Base-by-base conservation (phyloP, 2,329 filamentous ascomycete genomes). In the Parastagonospora nodorum region DNA sequence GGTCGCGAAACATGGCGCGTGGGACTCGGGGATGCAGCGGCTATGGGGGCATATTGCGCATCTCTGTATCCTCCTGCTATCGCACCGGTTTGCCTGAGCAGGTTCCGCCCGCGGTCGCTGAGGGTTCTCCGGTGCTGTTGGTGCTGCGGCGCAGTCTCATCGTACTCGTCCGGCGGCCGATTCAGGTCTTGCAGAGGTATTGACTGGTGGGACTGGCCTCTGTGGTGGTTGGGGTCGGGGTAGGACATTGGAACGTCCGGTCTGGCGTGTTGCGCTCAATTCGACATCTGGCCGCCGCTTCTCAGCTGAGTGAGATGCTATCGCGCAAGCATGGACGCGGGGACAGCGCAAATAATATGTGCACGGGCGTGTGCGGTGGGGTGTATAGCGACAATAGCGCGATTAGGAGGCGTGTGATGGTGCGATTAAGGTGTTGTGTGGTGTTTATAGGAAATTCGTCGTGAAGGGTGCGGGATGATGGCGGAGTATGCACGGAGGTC, bases 171-270 rank as follows among this genome's bases (percentile, higher is more conserved):
- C 16, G 71, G 71, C 54, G 72, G 73, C 41, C 70, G 71, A 57
- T 72, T 72, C 52, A 80, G 73, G 61, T 78, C 83, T 72, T 86
- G 86, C 51, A 93, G 78, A 52, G 88, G 88, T 75, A 94, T 92
- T 55, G 87, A 87, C 65, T 83, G 82, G 52, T 79, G 77, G 50
- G 76, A 74, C 27, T 81, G 77, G 55, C 75, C 74, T 58, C 77
- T 75, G 55, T 77, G 74, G 63, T 78, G 75, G 51, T 70, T 68
- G 43, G 77, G 73, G 61, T 78, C 77, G 66, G 77, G 75, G 61
- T 78, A 78, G 74, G 79, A 76, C 79, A 80, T 82, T 64, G 65
- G 60, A 61, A 67, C 61, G 67, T 54, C 49, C 59, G 63, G 67
- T 57, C 47, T 63, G 61, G 48, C 42, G 51, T 51, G 53, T 50